Evolutionary conservation across 805 yeast genomes (phyloP), one percentile per base, ranked within the genome.

Genomic region (Candida awuae): DNA sequence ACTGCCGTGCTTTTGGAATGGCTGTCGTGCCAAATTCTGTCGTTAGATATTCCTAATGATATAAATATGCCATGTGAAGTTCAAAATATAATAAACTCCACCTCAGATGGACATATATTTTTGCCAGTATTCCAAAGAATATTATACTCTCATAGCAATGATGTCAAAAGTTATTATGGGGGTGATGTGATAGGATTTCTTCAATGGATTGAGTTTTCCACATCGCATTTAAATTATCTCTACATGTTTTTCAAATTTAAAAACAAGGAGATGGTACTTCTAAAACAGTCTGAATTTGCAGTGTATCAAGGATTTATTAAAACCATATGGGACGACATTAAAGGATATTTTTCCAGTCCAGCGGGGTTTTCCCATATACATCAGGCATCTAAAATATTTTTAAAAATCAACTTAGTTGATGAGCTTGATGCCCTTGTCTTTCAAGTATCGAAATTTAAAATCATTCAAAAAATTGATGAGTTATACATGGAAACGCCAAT

Each of bases 391-490:
- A 42, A 37, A 16, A 43, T 49, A 4, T 33, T 55, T 7, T 40
- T 38, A 20, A 43, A 39, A 6, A 46, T 52, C 3, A 48, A 48
- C 10, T 37, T 56, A 18, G 40, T 15, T 4, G 55, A 54, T 13
- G 56, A 54, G 17, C 34, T 58, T 10, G 50, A 53, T 8, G 47
- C 51, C 19, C 32, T 58, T 4, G 50, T 72, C 3, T 59, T 70
- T 9, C 55, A 61, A 15, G 45, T 70, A 8, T 59, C 73, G 1
- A 62, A 63, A 8, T 45, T 46, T 4, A 58, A 58, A 27, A 66
- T 74, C n/a, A 54, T 51, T 19, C 33, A 42, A 13, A 35, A 32
- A 12, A 35, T 40, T 4, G 20, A 38, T n/a, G 21, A n/a, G 5
- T 17, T 38, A 14, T 29, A 36, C n/a, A 9, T 9, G 6, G 32